Base-by-base conservation (phyloP, 2,329 filamentous ascomycete species). In the Hortaea werneckii region DNA sequence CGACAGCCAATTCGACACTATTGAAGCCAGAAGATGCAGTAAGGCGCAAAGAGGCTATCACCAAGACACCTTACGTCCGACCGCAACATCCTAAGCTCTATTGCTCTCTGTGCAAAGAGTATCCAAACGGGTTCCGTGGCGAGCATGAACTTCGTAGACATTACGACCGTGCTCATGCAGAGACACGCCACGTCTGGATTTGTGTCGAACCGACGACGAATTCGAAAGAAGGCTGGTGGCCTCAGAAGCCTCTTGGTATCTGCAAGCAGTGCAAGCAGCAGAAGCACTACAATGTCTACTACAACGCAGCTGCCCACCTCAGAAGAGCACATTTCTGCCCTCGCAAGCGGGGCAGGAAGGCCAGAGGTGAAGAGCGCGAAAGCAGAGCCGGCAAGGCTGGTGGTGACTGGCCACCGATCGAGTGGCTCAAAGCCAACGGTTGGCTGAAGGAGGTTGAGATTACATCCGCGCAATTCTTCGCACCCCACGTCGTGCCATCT, bases 271-370 rank as follows among this genome's bases (percentile, higher is more conserved):
- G 90, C 65, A 76, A 75, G 41, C 75, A 76, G 39, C 69, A 76
- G 45, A 95, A 95, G 71, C 76, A 78, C 48, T 96, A 96, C 57
- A 85, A 85, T 3, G 86, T 85, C 11, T 92, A 95, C 68, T 95
- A 96, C 68, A 96, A 96, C 58, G 90, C 89, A 0, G 88, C 88
- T 0, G 90, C 88, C 0, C 90, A 96, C 62, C 75, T 96, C 6
- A 78, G 89, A 37, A 81, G 90, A 42, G 83, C 84, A 0, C 90
- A 96, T 63, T 96, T 95, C 73, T 85, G 84, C 60, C 82, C 78
- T 1, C 74, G 76, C 54, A 76, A 78, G 60, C 70, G 76, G 20
- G 78, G 77, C 6, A 67, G 76, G 41, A 69, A 69, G 55, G 73
- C 74, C 40, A 78, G 77, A 58, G 73, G 75, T 47, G 76, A 75